phyloP scores from a whole-genome alignment of 108 stramenopile genomes.

The Pseudonitzschia multiseries region DNA sequence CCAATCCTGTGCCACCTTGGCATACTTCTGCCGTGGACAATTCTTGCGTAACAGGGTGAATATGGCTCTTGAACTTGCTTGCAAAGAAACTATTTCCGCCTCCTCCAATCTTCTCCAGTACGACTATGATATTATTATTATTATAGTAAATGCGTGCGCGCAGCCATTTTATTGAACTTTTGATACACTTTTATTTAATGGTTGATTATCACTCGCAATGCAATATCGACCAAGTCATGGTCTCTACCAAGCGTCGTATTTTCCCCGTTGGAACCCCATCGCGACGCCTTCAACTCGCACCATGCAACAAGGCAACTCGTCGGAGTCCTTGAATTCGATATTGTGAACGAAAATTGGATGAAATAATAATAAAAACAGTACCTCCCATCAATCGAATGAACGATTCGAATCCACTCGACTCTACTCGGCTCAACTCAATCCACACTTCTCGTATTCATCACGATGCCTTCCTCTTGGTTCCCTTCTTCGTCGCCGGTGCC shows the following conservation, averaged over 20 bases:
- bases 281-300: neutral
- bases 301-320: neutral
- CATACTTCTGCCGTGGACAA: too few species aligned
- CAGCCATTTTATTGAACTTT: neutral
- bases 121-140: too few species aligned
- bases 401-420: too few species aligned
- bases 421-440: neutral
- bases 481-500: slow-evolving; percentile 48
- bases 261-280: slow-evolving; percentile 1
- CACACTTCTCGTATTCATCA: neutral
- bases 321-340: neutral
- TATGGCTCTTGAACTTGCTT: too few species aligned
- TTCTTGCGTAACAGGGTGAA: too few species aligned
- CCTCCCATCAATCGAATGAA: neutral
- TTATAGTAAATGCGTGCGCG: too few species aligned
- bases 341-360: too few species aligned
- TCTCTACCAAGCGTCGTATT: neutral
- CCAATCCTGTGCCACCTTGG: too few species aligned
- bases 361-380: neutral
- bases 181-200: neutral
- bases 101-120: too few species aligned
- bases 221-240: neutral
- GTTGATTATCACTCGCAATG: neutral
- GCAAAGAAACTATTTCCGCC: too few species aligned
- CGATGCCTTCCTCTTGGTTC: slow-evolving; percentile 20